Evolutionary conservation across 768 basidiomycete species (phyloP).

Genomic region (Cyathus striatus): DNA sequence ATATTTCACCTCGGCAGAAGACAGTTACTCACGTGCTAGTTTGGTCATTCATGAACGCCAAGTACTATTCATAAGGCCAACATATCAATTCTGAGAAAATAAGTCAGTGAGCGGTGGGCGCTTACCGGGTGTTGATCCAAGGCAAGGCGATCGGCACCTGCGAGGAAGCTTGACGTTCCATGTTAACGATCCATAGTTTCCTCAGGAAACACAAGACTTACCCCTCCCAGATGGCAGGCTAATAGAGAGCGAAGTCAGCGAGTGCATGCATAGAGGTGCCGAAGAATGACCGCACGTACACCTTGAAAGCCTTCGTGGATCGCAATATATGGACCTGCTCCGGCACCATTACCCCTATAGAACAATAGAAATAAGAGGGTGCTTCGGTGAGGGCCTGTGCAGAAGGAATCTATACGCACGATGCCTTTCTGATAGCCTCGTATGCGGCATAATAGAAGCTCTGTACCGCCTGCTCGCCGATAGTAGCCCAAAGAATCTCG

Average conservation of each 20-base stretch:
- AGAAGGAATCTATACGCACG: conserved; percentile 19
- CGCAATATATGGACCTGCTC: conserved; percentile 46
- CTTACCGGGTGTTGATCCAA: conserved; percentile 78
- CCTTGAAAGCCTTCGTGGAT: conserved; percentile 69
- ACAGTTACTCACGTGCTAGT: conserved; percentile 28
- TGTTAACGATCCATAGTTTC: conserved; percentile 5
- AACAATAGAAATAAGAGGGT: conserved; percentile 4
- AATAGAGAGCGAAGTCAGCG: conserved; percentile 6
- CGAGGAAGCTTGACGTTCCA: conserved; percentile 50
- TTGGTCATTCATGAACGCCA: conserved; percentile 37
- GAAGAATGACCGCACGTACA: conserved; percentile 23
- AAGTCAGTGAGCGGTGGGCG: conserved; percentile 17
- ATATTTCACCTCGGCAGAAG: not conserved
- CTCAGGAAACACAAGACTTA: conserved; percentile 8
- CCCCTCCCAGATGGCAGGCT: conserved; percentile 44
- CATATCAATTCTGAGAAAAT: conserved; percentile 3
- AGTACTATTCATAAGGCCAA: conserved; percentile 27
- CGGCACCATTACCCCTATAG: conserved; percentile 60
- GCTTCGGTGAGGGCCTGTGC: not conserved
- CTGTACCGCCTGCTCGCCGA: conserved; percentile 42
- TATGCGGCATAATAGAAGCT: conserved; percentile 44
- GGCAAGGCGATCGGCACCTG: conserved; percentile 69
- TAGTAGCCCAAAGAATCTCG: conserved; percentile 53
- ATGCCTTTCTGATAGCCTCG: conserved; percentile 36
- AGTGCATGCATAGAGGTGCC: conserved; percentile 4